Base-by-base conservation (phyloP, 2,329 filamentous ascomycete species). In the Pyricularia sp. region DNA sequence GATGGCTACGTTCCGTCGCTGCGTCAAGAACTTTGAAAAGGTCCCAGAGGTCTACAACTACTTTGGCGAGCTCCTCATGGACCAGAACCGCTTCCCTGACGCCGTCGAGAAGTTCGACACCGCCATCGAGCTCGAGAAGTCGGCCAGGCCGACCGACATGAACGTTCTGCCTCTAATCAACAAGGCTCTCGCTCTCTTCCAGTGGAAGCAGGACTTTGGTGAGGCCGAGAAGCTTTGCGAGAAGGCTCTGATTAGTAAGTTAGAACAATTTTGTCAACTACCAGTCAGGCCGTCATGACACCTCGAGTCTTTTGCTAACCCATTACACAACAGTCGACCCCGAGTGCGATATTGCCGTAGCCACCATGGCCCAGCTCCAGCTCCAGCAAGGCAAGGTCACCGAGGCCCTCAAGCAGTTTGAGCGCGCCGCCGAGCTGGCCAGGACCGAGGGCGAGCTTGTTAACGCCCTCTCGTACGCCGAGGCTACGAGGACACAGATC, bases 1-100 rank as follows among this genome's bases (percentile, higher is more conserved):
- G 65, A 98, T 98, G 93, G 94, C 95, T 50, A 99, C 95, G 6
- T 98, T 99, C 89, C 89, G 94, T 74, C 88, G 94, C 72, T 97
- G 93, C 80, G 94, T 97, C 80, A 99, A 98, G 90, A 97, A 97
- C 82, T 99, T 99, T 77, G 92, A 93, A 76, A 92, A 94, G 78
- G 92, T 97, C 12, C 94, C 94, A 6, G 95, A 99, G 77, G 95
- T 98, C 59, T 99, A 98, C 86, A 99, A 99, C 86, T 99, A 99
- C 87, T 98, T 97, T 76, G 95, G 95, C 76, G 95, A 99, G 83
- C 86, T 99, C 69, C 86, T 99, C 69, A 89, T 99, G 68, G 95
- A 99, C 83, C 95, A 98, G 84, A 90, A 93, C 80, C 97, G 97
- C 81, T 98, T 90, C 81, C 85, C 92, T 70, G 94, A 99, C 79